phyloP scores from a whole-genome alignment of 2,329 filamentous ascomycete genomes.

The Aureobasidium leucospermi region DNA sequence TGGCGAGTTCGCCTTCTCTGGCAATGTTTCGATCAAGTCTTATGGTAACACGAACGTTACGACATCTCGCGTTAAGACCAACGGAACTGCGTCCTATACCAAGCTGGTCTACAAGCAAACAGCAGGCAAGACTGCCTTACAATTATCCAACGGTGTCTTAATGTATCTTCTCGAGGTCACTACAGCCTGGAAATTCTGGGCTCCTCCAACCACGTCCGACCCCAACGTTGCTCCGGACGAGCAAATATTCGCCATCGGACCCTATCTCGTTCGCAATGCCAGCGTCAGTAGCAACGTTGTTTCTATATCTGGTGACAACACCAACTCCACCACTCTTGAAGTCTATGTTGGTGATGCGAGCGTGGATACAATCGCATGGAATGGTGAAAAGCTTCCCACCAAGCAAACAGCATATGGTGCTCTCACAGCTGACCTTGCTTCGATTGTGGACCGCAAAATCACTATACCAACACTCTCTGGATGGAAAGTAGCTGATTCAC shows the following conservation, averaged over 20 bases:
- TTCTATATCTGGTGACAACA: slow-evolving; percentile 30
- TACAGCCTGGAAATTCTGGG: slow-evolving; percentile 52
- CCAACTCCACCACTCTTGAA: slow-evolving; percentile 31
- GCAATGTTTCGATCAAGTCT: slow-evolving; percentile 9
- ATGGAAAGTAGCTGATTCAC: slow-evolving; percentile 43
- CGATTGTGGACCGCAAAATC: slow-evolving; percentile 21
- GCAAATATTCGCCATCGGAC: slow-evolving; percentile 38
- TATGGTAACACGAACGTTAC: slow-evolving; percentile 16
- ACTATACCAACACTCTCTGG: slow-evolving; percentile 34
- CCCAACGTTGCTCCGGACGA: slow-evolving; percentile 39
- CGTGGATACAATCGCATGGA: slow-evolving; percentile 30
- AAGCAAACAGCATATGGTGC: slow-evolving; percentile 30
- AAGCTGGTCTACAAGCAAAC: slow-evolving; percentile 14
- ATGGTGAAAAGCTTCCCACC: slow-evolving; percentile 28
- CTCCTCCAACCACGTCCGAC: slow-evolving; percentile 40
- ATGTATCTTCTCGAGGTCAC: slow-evolving; percentile 47
- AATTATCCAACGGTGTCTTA: slow-evolving; percentile 44
- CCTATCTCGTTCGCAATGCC: slow-evolving; percentile 34
- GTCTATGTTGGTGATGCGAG: slow-evolving; percentile 32
- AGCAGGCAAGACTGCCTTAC: slow-evolving; percentile 29
- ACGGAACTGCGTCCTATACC: slow-evolving; percentile 1
- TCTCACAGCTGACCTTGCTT: slow-evolving; percentile 26
- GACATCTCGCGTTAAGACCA: background rate
- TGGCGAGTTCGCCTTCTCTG: slow-evolving; percentile 18
- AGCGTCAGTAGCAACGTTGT: slow-evolving; percentile 29